These are phyloP conservation scores for Alternaria ethzedia DNA, from an alignment of 2,329 filamentous ascomycete genomes.

Conservation along the genomic window DNA sequence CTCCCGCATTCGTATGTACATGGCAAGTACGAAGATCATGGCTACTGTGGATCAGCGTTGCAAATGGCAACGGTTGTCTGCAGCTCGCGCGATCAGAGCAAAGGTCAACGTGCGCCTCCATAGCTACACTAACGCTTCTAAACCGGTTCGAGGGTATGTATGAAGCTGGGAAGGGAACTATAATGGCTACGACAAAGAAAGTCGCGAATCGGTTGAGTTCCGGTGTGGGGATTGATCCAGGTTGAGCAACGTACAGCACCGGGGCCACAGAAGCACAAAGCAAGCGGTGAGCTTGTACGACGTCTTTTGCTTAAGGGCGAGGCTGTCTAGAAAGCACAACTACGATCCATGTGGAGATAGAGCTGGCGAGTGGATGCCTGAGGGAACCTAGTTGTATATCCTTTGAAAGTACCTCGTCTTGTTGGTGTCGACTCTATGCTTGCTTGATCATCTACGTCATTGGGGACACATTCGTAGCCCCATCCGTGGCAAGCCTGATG, in stretches of 20 bases:
- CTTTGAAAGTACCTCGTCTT: neutral
- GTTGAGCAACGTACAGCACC: slow-evolving; percentile 23
- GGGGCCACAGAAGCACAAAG: slow-evolving; percentile 19
- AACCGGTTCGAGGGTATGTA: neutral
- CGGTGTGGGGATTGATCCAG: slow-evolving; percentile 18
- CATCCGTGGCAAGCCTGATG: neutral
- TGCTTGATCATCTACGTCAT: neutral
- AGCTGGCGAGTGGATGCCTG: neutral
- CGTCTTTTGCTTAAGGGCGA: neutral
- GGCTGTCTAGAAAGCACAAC: neutral
- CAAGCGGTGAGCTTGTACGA: slow-evolving; percentile 37
- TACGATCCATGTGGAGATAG: neutral
- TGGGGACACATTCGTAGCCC: neutral
- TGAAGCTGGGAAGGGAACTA: neutral
- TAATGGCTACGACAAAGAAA: neutral
- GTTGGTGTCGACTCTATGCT: neutral
- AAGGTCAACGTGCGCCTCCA: slow-evolving; percentile 4
- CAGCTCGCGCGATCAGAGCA: slow-evolving; percentile 23
- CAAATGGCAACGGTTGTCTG: slow-evolving; percentile 26
- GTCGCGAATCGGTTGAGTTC: slow-evolving; percentile 34
- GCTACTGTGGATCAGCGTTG: slow-evolving; percentile 12
- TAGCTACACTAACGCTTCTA: slow-evolving; percentile 5
- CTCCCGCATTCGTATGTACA: neutral
- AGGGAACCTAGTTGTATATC: neutral
- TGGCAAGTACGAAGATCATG: neutral